phyloP scores from a whole-genome alignment of 768 basidiomycete species.

The Trametes elegans region DNA sequence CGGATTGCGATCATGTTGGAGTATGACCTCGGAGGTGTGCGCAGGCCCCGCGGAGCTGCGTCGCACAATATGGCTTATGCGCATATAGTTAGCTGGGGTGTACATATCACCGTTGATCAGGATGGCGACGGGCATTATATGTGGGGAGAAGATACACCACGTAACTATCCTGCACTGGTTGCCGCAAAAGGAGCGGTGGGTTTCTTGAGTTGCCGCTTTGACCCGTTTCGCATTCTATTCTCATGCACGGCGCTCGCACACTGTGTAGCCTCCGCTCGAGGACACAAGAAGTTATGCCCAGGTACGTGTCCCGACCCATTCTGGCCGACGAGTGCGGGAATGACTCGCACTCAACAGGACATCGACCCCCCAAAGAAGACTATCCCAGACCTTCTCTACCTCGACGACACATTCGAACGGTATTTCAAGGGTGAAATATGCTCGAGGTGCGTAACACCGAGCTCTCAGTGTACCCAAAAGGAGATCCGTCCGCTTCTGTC shows the following conservation, averaged over 20 bases:
- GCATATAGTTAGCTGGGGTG: slow-evolving; percentile 23
- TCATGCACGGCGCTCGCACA: too few species aligned
- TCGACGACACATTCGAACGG: slow-evolving; percentile 24
- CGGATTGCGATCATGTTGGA: slow-evolving; percentile 27
- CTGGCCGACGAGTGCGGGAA: background rate
- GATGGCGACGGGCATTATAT: slow-evolving; percentile 15
- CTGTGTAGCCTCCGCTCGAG: slow-evolving; percentile 22
- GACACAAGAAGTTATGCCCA: slow-evolving; percentile 16
- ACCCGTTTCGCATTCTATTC: too few species aligned
- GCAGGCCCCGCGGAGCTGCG: background rate
- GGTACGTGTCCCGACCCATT: background rate
- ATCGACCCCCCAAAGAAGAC: slow-evolving; percentile 25
- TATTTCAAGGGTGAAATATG: slow-evolving; percentile 27
- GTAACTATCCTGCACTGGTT: slow-evolving; percentile 22
- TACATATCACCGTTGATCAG: slow-evolving; percentile 26
- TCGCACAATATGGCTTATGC: background rate
- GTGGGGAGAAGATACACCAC: slow-evolving; percentile 11
- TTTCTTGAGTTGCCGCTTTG: background rate
- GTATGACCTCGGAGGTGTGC: slow-evolving; percentile 22
- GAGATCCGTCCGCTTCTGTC: slow-evolving; percentile 11
- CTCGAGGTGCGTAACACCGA: slow-evolving; percentile 23
- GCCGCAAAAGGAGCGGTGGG: slow-evolving; percentile 20
- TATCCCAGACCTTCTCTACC: slow-evolving; percentile 22
- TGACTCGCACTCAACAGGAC: slow-evolving; percentile 25
- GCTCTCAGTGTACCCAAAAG: slow-evolving; percentile 25